Percentiles rank a stretch among this genome's conserved stretches.
Conservation (phyloP, 805 yeast genomes). For the Saturnispora ahearnii region DNA sequence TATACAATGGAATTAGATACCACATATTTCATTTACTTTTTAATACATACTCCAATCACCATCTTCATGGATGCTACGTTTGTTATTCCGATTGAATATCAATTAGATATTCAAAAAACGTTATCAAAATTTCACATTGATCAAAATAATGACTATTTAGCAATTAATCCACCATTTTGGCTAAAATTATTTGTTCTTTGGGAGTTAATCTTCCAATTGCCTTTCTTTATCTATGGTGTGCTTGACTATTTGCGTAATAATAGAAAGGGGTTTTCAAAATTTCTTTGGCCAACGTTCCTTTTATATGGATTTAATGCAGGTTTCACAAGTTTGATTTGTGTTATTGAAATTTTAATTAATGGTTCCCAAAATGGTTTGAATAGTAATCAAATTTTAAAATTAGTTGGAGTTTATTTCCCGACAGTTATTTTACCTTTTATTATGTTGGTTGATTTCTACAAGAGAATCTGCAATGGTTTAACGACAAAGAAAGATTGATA, state of each 20-base stretch:
- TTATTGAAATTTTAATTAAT: constrained; percentile 36
- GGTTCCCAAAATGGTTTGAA: constrained; percentile 32
- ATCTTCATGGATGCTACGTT: constrained; percentile 65
- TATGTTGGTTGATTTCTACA: constrained; percentile 39
- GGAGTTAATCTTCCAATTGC: constrained; percentile 72
- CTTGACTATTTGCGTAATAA: constrained; percentile 17
- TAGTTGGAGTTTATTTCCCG: constrained; percentile 56
- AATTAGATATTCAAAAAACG: constrained; percentile 37
- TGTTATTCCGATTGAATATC: constrained; percentile 48
- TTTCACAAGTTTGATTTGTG: constrained; percentile 68
- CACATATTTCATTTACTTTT: constrained; percentile 23
- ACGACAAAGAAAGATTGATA: neutral
- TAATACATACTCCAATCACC: constrained; percentile 70
- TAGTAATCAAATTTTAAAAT: constrained; percentile 30
- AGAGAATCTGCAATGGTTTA: constrained; percentile 8
- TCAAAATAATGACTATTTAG: constrained; percentile 63
- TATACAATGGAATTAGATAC: constrained; percentile 14
- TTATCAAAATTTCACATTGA: constrained; percentile 52
- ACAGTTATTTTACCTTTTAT: constrained; percentile 56
- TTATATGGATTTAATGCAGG: constrained; percentile 79
- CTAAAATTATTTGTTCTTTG: constrained; percentile 57
- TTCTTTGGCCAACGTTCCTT: constrained; percentile 28
- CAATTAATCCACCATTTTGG: constrained; percentile 51
- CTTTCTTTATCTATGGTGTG: constrained; percentile 53
- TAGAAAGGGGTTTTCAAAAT: constrained; percentile 17